Evolutionary conservation across 2,329 filamentous ascomycete species (phyloP), one percentile per base, ranked within the genome.

Genomic region (Alternaria arborescens): DNA sequence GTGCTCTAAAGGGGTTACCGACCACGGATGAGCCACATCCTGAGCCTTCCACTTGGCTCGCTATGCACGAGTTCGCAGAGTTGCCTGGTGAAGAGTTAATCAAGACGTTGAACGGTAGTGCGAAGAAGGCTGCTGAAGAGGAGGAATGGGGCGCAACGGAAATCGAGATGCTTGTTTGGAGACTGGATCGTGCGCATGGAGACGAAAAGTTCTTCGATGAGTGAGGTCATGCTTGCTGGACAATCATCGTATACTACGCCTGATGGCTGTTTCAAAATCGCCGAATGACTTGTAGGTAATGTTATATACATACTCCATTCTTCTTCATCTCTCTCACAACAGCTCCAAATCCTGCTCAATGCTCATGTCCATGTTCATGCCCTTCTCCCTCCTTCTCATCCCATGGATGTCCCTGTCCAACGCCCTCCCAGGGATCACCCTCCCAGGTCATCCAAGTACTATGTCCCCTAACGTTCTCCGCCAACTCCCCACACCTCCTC

Each of bases 371-470:
- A 53, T 62, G 52, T 11, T 64, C 62, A 50, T 58, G 47, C 0
- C 43, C 18, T 4, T 55, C 55, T 0, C 50, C 55, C 11, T 55
- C 56, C 36, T 55, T 48, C 11, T 55, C 60, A 28, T 60, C 44
- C 57, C 60, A 63, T 10, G 58, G 48, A 60, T 66, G 61, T 2
- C 57, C 67, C 51, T 59, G 18, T 12, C 58, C 58, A 36, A 55
- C 60, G 7, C 59, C 62, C 34, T 69, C 66, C 66, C 63, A 70
- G 5, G 64, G 61, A 56, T 72, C 69, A 3, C 65, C 69, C 20
- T 72, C 62, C 67, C 69, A 73, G 18, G 54, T 67, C 60, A 55
- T 66, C 73, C 73, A 76, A 20, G 71, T 74, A 42, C 53, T 50
- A 60, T 76, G 73, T 1, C 43, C 55, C 56, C 61, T 69, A 3